Percentiles rank a stretch among this genome's conserved stretches.
Evolutionary conservation across 345 rosid genomes (phyloP).

Genomic region (Microthlaspi erraticum): DNA sequence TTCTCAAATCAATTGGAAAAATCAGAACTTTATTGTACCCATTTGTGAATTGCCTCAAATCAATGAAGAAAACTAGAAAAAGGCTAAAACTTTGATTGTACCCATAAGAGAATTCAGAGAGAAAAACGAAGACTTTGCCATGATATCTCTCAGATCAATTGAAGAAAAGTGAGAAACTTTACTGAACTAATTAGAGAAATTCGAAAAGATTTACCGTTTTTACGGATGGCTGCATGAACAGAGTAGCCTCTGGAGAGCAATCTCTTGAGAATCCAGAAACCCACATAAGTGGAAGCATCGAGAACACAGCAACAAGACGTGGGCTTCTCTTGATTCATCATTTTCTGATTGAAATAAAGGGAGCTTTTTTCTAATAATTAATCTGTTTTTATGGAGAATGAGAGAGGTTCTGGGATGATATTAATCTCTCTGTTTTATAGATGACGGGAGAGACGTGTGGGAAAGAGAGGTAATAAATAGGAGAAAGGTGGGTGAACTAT

Average conservation of each 20-base stretch:
- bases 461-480: conserved; percentile 30
- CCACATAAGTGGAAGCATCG: conserved; percentile 87
- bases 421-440: conserved; percentile 12
- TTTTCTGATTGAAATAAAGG: background rate
- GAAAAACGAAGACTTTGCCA: background rate
- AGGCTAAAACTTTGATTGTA: background rate
- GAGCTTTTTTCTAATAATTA: too few relatives aligned
- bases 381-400: background rate
- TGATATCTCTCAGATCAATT: background rate
- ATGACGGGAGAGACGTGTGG: conserved; percentile 30
- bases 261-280: conserved; percentile 82
- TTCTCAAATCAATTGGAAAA: background rate
- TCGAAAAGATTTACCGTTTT: conserved; percentile 45
- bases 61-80: background rate
- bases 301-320: conserved; percentile 74
- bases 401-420: background rate
- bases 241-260: conserved; percentile 66
- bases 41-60: background rate
- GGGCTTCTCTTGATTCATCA: conserved; percentile 50
- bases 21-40: background rate
- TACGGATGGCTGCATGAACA: conserved; percentile 74
- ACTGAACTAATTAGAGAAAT: background rate
- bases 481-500: conserved; percentile 72
- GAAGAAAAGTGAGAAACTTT: background rate
- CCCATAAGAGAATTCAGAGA: background rate